Evolutionary conservation across 1,284 basidiomycete species (phyloP), one percentile per base, ranked within the genome.

Genomic region (Microbotryum lychnidis-dioicae): DNA sequence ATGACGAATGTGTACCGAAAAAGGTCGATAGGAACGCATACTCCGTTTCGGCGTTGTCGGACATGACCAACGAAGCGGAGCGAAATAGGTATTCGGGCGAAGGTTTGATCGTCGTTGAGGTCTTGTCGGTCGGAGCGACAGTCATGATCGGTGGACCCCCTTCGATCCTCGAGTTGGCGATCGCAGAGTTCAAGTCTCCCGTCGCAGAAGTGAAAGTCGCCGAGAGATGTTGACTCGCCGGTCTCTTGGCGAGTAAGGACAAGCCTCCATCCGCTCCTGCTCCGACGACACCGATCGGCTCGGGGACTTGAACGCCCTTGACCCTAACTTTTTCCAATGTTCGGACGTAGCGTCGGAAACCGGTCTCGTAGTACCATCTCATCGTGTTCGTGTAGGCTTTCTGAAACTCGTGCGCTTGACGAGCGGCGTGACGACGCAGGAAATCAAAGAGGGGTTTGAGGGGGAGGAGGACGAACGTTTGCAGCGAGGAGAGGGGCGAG

Each of bases 291-390:
- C 71, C 67, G 6, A 72, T 63, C 48, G 50, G 42, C 56, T 72
- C 70, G 23, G 54, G 55, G 37, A 29, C 50, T 16, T 21, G 51
- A 12, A 60, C n/a, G 14, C 55, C 54, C 55, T 76, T 69, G 54
- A 87, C 85, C 80, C 87, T 87, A 52, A 96, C 81, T 75, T 80
- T 84, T 27, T 84, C 82, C 51, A 97, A 78, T 69, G 85, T 87
- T 37, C 96, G 80, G 31, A 86, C 82, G 74, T 98, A 99, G 54
- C 96, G 79, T 62, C 96, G 79, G 73, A 98, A 93, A 0, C 87
- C 91, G 20, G 96, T 97, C 76, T 99, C 96, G 67, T 92, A 97
- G 74, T 97, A 99, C 21, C 90, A 82, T 23, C 92, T 82, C 5
- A 89, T 87, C 14, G 88, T 84, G 50, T 82, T 83, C 37, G 88